These are phyloP conservation scores for Lichtheimia ramosa DNA, from an alignment of 371 early-diverging fungal genomes.

Conservation along the genomic window DNA sequence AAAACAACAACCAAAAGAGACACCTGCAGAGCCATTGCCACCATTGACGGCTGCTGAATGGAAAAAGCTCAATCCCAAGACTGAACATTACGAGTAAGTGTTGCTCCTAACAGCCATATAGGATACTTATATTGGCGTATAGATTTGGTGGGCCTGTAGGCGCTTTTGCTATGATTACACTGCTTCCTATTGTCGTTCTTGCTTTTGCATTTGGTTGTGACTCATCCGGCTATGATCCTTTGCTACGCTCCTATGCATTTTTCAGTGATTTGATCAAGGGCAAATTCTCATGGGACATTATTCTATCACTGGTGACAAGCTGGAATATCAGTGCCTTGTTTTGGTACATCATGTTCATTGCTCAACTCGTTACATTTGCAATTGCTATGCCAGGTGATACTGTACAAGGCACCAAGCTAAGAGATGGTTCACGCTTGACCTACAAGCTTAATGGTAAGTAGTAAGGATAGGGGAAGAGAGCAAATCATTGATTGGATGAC, in stretches of 20 bases:
- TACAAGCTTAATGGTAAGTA: slow-evolving; percentile 77
- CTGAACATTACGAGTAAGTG: slow-evolving; percentile 61
- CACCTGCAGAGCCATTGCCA: too few relatives aligned
- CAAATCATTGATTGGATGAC: slow-evolving; percentile 2
- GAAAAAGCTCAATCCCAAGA: slow-evolving; percentile 47
- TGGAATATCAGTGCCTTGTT: slow-evolving; percentile 50
- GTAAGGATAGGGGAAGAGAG: not conserved
- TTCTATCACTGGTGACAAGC: slow-evolving; percentile 21
- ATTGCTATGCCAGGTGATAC: slow-evolving; percentile 70
- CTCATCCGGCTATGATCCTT: slow-evolving; percentile 49
- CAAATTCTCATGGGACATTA: slow-evolving; percentile 26
- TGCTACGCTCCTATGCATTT: slow-evolving; percentile 22
- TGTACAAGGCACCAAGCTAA: slow-evolving; percentile 69
- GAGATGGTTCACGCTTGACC: slow-evolving; percentile 63
- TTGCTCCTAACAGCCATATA: not conserved
- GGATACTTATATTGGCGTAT: not conserved
- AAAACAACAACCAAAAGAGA: too few relatives aligned
- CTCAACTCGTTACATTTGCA: slow-evolving; percentile 65
- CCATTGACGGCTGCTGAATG: not conserved
- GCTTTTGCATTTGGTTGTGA: slow-evolving; percentile 71
- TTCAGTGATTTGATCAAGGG: slow-evolving; percentile 15
- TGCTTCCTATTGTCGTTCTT: slow-evolving; percentile 62
- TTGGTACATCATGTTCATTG: slow-evolving; percentile 66
- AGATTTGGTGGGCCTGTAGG: slow-evolving; percentile 79
- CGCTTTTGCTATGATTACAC: slow-evolving; percentile 58